These are phyloP conservation scores for Acanthamoeba comandoni DNA, from an alignment of 208 protist species.

Conservation along the genomic window DNA sequence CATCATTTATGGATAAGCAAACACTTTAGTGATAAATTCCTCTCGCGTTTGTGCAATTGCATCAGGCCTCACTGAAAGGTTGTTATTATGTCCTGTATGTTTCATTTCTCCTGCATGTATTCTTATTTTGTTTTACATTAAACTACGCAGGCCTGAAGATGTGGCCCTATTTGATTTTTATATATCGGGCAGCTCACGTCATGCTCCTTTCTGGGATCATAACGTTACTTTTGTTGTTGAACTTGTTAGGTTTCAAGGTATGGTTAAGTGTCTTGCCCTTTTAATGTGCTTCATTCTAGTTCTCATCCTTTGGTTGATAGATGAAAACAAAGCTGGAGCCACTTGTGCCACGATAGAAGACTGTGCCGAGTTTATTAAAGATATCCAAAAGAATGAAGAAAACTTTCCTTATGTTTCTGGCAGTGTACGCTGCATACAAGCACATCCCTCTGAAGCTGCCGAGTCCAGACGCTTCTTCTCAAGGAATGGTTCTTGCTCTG, in stretches of 20 bases:
- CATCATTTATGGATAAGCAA: background rate
- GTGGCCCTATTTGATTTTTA: constrained; percentile 12
- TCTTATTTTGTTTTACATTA: too few relatives aligned
- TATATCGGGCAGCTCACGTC: background rate
- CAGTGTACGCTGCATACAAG: constrained; percentile 7
- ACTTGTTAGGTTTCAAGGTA: background rate
- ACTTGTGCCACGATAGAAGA: constrained; percentile 1
- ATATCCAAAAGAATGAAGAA: constrained; percentile 1
- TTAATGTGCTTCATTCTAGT: background rate
- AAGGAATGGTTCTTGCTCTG: too few relatives aligned
- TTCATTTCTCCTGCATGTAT: too few relatives aligned
- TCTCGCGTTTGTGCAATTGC: background rate
- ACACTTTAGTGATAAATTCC: background rate
- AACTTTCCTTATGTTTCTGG: constrained; percentile 34
- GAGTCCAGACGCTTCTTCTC: too few relatives aligned
- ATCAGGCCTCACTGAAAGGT: constrained; percentile 45
- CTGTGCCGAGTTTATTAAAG: background rate
- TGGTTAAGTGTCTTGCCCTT: background rate
- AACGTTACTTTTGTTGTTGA: background rate
- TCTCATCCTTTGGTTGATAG: background rate
- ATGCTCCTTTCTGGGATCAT: background rate
- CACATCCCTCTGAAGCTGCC: background rate
- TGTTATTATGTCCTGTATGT: too few relatives aligned
- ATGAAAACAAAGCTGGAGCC: background rate
- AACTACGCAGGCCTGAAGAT: constrained; percentile 1